Percentiles rank a stretch among this genome's conserved stretches.
These are phyloP conservation scores for Kernera saxatilis DNA, from an alignment of 345 rosid genomes.

Conservation along the genomic window DNA sequence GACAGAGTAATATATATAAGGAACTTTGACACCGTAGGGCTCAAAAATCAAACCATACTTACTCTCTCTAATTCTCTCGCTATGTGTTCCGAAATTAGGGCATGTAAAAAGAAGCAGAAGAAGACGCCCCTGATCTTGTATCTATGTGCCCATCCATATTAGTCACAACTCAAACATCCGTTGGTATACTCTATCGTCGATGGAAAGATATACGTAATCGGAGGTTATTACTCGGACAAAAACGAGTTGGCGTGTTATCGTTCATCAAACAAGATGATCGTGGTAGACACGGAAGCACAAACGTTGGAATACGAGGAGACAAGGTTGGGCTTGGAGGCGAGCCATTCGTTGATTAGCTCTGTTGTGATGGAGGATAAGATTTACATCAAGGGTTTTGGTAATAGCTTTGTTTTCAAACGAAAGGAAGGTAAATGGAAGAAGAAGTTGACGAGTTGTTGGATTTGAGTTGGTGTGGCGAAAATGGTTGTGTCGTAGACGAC, in stretches of 20 bases:
- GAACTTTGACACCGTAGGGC: too few relatives aligned
- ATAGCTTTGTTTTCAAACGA: background rate
- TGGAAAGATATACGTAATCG: background rate
- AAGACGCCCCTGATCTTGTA: too few relatives aligned
- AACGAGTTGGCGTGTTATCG: background rate
- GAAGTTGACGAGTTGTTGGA: background rate
- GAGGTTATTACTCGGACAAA: background rate
- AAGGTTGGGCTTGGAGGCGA: background rate
- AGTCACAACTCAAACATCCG: background rate
- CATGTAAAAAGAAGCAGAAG: too few relatives aligned
- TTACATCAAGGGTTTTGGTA: background rate
- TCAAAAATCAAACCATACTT: too few relatives aligned
- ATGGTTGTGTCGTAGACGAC: background rate
- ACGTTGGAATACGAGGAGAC: background rate
- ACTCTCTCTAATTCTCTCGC: too few relatives aligned
- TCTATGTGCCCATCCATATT: background rate
- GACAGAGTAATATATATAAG: too few relatives aligned
- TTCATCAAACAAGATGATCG: background rate
- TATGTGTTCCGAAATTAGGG: too few relatives aligned
- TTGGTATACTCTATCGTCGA: background rate
- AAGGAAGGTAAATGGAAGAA: background rate
- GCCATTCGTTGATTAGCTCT: background rate
- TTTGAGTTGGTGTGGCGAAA: background rate
- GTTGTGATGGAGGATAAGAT: background rate
- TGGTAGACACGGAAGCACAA: background rate